Conservation (phyloP, 164 flowering plant species). For the Stephania yunnanensis region DNA sequence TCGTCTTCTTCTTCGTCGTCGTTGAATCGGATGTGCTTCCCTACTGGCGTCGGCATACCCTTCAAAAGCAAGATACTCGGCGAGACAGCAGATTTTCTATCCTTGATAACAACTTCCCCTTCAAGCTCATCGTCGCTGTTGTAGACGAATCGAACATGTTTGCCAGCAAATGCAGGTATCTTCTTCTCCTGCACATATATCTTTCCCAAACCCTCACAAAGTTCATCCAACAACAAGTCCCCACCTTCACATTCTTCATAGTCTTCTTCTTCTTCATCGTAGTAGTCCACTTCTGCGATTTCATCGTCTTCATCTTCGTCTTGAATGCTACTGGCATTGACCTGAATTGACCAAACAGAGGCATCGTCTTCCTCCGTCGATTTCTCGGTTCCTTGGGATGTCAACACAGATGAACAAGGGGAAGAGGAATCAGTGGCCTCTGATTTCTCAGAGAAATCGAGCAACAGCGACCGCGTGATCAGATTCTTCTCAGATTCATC, state of each 20-base stretch:
- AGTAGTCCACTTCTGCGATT: not conserved
- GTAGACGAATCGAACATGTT: conserved; percentile 54
- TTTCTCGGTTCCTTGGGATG: conserved; percentile 26
- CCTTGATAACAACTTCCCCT: conserved; percentile 18
- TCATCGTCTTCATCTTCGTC: conserved; percentile 37
- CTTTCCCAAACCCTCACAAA: conserved; percentile 37
- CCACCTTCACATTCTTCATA: conserved; percentile 20
- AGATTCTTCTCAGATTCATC: conserved; percentile 33
- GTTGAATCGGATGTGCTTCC: conserved; percentile 55
- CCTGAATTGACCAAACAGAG: conserved; percentile 73
- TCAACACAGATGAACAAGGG: conserved; percentile 38
- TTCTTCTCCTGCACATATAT: conserved; percentile 26
- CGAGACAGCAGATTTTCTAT: conserved; percentile 9
- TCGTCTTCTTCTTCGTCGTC: not conserved
- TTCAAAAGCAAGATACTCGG: conserved; percentile 32
- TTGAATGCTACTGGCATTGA: conserved; percentile 54
- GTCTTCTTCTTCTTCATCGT: conserved; percentile 22
- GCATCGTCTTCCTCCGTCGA: conserved; percentile 44
- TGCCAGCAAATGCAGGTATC: conserved; percentile 34
- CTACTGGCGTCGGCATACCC: conserved; percentile 51
- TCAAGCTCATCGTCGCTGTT: conserved; percentile 48
- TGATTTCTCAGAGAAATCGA: conserved; percentile 68
- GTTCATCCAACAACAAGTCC: conserved; percentile 30
- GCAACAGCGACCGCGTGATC: conserved; percentile 45
- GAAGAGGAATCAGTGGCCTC: conserved; percentile 38